phyloP scores from a whole-genome alignment of 2,329 filamentous ascomycete genomes.

The Calonectria montana region DNA sequence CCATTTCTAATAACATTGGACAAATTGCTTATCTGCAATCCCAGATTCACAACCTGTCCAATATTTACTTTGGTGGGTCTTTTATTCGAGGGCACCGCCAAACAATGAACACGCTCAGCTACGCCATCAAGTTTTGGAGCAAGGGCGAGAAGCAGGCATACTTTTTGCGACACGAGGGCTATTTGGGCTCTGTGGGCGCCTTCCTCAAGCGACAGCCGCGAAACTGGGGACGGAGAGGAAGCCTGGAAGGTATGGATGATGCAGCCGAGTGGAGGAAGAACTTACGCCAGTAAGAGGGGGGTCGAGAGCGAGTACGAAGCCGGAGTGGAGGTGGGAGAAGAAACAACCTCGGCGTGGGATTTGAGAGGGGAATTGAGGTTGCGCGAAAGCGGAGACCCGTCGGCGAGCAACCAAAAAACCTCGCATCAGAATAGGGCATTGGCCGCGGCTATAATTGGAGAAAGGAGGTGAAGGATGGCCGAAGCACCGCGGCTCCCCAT shows the following conservation, averaged over 20 bases:
- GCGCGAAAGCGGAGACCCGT: constrained; percentile 17
- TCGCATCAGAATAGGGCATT: constrained; percentile 5
- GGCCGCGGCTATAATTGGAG: neutral
- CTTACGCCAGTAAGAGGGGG: constrained; percentile 27
- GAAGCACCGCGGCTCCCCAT: constrained; percentile 16
- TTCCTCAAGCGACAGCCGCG: constrained; percentile 91
- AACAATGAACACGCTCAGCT: constrained; percentile 97
- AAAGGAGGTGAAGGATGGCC: constrained; percentile 3
- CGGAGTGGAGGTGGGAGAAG: neutral
- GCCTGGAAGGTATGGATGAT: constrained; percentile 68
- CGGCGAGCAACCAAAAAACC: constrained; percentile 8
- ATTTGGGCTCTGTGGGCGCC: constrained; percentile 91
- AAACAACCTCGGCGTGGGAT: neutral
- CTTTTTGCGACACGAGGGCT: constrained; percentile 95
- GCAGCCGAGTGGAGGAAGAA: constrained; percentile 45
- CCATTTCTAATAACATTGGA: constrained; percentile 97
- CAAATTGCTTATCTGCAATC: constrained; percentile 98
- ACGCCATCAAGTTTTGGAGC: constrained; percentile 98
- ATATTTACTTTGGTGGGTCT: constrained; percentile 97
- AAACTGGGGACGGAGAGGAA: constrained; percentile 90
- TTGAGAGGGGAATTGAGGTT: constrained; percentile 2
- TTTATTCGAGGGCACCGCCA: constrained; percentile 97
- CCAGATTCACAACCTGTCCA: constrained; percentile 88
- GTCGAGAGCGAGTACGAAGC: constrained; percentile 21
- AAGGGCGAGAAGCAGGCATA: constrained; percentile 95